A percentile compares a stretch with the other conserved stretches of the same genome.
Conservation (phyloP, 805 yeast genomes). For the Candida suzukii region DNA sequence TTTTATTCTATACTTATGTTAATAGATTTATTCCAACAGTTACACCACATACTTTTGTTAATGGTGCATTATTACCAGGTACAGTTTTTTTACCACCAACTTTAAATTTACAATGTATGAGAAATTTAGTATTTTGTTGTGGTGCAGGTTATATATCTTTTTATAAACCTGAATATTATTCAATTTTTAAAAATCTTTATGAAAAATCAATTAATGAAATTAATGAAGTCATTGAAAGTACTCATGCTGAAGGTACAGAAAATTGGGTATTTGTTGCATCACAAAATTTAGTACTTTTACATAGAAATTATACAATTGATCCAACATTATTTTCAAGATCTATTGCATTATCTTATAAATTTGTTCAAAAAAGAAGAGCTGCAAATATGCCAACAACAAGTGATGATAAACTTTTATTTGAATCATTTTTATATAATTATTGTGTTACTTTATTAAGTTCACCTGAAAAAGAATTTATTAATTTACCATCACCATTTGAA, state of each 20-base stretch:
- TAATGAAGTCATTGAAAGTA: neutral
- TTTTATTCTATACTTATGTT: slow-evolving; percentile 3
- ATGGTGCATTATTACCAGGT: slow-evolving; percentile 2
- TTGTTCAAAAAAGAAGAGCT: slow-evolving; percentile 1
- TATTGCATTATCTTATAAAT: slow-evolving; percentile 1
- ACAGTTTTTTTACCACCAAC: slow-evolving; percentile 3
- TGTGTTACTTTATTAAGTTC: neutral
- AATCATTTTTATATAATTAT: slow-evolving; percentile 3
- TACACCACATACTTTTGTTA: slow-evolving; percentile 1
- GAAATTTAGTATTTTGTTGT: slow-evolving; percentile 4
- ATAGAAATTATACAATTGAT: slow-evolving; percentile 1
- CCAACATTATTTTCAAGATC: neutral
- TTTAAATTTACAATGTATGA: slow-evolving; percentile 1
- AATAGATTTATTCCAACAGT: slow-evolving; percentile 3
- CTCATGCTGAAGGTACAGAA: slow-evolving; percentile 2
- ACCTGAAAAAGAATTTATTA: neutral
- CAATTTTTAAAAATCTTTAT: neutral
- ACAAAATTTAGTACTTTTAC: slow-evolving; percentile 1
- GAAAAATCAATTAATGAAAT: slow-evolving; percentile 1
- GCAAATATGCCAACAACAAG: neutral
- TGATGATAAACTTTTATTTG: slow-evolving; percentile 3
- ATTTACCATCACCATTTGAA: slow-evolving; percentile 2
- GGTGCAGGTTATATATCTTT: slow-evolving; percentile 4
- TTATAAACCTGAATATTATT: slow-evolving; percentile 1
- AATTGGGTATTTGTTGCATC: slow-evolving; percentile 5